These are phyloP conservation scores for Protomyces gravidus DNA, from an alignment of 1,139 yeast genomes.

Conservation along the genomic window DNA sequence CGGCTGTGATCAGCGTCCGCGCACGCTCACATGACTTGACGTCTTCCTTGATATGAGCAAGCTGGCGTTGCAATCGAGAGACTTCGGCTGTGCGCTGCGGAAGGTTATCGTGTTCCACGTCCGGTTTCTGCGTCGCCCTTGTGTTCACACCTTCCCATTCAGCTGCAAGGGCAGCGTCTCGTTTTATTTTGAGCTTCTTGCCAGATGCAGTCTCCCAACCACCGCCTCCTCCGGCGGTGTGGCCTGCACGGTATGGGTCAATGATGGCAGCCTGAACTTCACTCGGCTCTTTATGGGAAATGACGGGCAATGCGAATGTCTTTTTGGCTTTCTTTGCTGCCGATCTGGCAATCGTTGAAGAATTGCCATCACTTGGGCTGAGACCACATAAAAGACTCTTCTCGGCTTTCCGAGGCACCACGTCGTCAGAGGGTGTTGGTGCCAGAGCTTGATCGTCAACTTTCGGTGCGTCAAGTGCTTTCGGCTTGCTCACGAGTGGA, in stretches of 20 bases:
- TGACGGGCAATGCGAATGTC: not conserved
- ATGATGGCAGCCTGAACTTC: too few species aligned
- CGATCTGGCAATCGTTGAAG: too few species aligned
- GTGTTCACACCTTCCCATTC: constrained; percentile 1
- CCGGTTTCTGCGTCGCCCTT: not conserved
- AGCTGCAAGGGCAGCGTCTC: constrained; percentile 13
- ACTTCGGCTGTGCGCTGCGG: not conserved
- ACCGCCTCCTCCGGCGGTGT: not conserved
- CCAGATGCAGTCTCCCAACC: constrained; percentile 24
- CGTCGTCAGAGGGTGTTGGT: not conserved
- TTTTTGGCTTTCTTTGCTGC: not conserved
- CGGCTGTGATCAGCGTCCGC: not conserved
- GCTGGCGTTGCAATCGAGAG: not conserved
- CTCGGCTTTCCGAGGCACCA: not conserved
- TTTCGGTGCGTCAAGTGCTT: too few species aligned
- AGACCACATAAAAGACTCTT: not conserved
- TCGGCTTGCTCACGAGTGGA: not conserved
- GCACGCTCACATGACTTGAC: constrained; percentile 17
- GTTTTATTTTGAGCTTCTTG: not conserved
- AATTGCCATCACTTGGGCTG: not conserved
- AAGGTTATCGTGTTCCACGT: not conserved
- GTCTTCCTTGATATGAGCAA: not conserved
- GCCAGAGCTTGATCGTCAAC: not conserved
- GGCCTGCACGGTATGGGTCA: not conserved
- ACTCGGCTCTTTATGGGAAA: not conserved